Conservation (phyloP, 257 asterid genomes). For the Verbena officinalis region DNA sequence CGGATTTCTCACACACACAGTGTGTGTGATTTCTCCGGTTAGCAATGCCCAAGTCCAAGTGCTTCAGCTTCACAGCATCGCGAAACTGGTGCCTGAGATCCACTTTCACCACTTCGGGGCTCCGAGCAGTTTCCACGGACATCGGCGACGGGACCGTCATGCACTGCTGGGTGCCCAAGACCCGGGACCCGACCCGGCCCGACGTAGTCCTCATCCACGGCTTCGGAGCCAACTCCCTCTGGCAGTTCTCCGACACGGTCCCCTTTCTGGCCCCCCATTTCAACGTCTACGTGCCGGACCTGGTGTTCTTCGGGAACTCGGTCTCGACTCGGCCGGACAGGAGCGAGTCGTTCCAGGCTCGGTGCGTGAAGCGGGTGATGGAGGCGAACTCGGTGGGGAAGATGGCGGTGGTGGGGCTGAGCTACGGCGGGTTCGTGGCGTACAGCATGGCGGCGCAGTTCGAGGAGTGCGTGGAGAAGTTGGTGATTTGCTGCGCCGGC, state of each 20-base stretch:
- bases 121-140: slow-evolving; percentile 52
- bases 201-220: slow-evolving; percentile 67
- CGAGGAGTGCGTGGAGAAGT: slow-evolving; percentile 49
- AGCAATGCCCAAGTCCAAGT: slow-evolving; percentile 35
- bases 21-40: neutral
- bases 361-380: slow-evolving; percentile 55
- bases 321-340: slow-evolving; percentile 57
- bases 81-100: slow-evolving; percentile 51
- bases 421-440: slow-evolving; percentile 83
- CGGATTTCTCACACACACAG: slow-evolving; percentile 16
- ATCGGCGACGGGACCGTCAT: slow-evolving; percentile 62
- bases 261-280: slow-evolving; percentile 40
- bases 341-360: slow-evolving; percentile 63
- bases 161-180: slow-evolving; percentile 63
- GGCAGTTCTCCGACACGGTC: slow-evolving; percentile 69
- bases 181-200: slow-evolving; percentile 42
- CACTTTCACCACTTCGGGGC: slow-evolving; percentile 48
- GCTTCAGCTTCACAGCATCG: slow-evolving; percentile 59
- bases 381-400: slow-evolving; percentile 52
- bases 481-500: slow-evolving; percentile 71
- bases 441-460: slow-evolving; percentile 68
- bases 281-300: slow-evolving; percentile 76
- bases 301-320: slow-evolving; percentile 64
- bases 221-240: slow-evolving; percentile 61
- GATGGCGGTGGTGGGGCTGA: slow-evolving; percentile 58